Evolutionary conservation across 192 early-diverging fungal species (phyloP), one percentile per base, ranked within the genome.

Genomic region (Backusella psychrophila): DNA sequence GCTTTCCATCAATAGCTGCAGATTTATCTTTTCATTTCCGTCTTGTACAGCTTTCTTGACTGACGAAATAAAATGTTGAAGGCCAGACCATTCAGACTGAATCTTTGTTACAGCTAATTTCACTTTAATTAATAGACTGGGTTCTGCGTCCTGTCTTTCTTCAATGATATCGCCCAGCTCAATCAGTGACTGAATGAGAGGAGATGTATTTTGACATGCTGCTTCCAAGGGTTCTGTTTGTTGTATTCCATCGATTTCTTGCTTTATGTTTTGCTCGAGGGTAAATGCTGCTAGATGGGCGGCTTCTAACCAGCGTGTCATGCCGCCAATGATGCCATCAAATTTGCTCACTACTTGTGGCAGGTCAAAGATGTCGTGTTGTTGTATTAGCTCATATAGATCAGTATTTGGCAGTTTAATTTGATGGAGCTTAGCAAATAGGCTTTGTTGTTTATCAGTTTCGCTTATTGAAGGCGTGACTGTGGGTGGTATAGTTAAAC

Each of bases 241-340:
- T 0, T 85, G 72, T 67, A 82, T 81, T 42, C 77, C 77, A 21
- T 85, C 78, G 1, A 71, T 78, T 0, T 78, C 73, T 3, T 85
- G 85, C 21, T 81, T 81, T 3, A 88, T 79, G 42, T 88, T 79
- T 77, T 87, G 83, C 33, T 87, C 87, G n/a, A 88, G 78, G 4
- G 85, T 83, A 76, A 87, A 87, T 42, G 88, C 83, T 19, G 82
- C 80, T 69, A 90, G 71, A 67, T 90, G 85, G 21, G 89, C 85
- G 17, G 68, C 79, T 66, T 87, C 86, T n/a, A 90, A 53, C 89
- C 89, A 90, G 9, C 15, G 3, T 14, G 39, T 71, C 15, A 71
- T 71, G 29, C 44, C 23, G 29, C 29, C 1, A 26, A 39, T 71
- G 15, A 71, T 71, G 21, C 1, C 6, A 3, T 71, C 39, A 26